Evolutionary conservation across 768 basidiomycete species (phyloP).

Genomic region (Tulasnella sp.): DNA sequence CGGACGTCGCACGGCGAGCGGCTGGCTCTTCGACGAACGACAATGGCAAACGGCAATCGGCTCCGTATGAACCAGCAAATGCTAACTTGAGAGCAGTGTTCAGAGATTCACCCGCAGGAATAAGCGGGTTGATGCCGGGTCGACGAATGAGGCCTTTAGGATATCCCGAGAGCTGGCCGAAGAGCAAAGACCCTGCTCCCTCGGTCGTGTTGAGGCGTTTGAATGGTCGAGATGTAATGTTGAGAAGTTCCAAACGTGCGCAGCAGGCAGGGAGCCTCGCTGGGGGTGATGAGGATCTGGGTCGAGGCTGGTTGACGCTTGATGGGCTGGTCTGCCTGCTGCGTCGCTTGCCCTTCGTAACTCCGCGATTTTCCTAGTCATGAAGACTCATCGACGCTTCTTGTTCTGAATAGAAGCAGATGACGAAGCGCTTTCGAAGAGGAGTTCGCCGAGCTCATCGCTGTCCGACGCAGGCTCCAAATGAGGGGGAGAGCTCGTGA

Average conservation of each 20-base stretch:
- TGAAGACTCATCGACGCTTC: not conserved
- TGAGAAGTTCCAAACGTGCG: slow-evolving; percentile 29
- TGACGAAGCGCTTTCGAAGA: slow-evolving; percentile 15
- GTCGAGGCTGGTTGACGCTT: slow-evolving; percentile 30
- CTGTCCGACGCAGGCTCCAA: slow-evolving; percentile 38
- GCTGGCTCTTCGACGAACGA: not conserved
- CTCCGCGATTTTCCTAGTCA: slow-evolving; percentile 2
- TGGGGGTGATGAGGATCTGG: slow-evolving; percentile 36
- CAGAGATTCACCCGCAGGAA: not conserved
- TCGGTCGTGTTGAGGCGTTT: slow-evolving; percentile 29
- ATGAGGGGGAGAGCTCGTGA: slow-evolving; percentile 21
- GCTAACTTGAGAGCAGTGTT: not conserved
- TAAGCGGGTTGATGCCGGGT: slow-evolving; percentile 1
- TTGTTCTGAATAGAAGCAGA: not conserved
- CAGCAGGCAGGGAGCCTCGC: slow-evolving; percentile 34
- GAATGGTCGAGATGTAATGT: slow-evolving; percentile 21
- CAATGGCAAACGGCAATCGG: not conserved
- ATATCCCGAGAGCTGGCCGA: not conserved
- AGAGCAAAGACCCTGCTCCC: slow-evolving; percentile 20
- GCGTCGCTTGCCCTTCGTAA: not conserved
- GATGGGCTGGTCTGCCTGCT: not conserved
- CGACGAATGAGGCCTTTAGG: not conserved
- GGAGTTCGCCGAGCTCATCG: slow-evolving; percentile 33
- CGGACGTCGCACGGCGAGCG: not conserved
- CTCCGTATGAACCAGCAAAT: not conserved